Percentiles rank a stretch among this genome's conserved stretches.
phyloP scores from a whole-genome alignment of 371 early-diverging fungal genomes.

The Dinochytrium kinnereticum region DNA sequence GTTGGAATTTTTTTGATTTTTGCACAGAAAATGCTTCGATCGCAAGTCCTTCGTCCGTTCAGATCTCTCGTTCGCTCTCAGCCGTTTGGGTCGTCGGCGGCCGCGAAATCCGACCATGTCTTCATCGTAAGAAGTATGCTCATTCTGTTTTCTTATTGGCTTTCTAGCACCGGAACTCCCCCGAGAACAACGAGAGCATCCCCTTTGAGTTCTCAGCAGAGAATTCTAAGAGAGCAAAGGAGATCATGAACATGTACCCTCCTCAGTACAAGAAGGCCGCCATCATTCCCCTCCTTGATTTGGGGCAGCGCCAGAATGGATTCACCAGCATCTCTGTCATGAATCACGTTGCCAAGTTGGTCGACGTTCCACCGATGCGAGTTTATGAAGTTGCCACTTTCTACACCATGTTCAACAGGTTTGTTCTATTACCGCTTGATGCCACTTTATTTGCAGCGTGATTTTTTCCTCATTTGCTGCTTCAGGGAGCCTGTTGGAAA shows the following conservation, averaged over 20 bases:
- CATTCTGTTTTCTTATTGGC: not conserved
- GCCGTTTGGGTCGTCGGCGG: not conserved
- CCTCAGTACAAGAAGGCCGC: conserved; percentile 98
- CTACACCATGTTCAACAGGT: conserved; percentile 99
- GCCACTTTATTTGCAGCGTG: not conserved
- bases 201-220: conserved; percentile 86
- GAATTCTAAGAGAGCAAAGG: conserved; percentile 80
- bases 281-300: conserved; percentile 92
- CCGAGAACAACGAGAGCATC: conserved; percentile 85
- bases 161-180: conserved; percentile 84
- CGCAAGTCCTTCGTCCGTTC: not conserved
- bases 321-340: conserved; percentile 93
- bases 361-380: conserved; percentile 97
- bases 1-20: too few species aligned
- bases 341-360: conserved; percentile 93
- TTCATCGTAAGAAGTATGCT: not conserved
- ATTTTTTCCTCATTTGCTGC: not conserved
- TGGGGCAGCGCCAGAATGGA: conserved; percentile 91
- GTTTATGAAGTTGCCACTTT: conserved; percentile 99
- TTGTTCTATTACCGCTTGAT: not conserved
- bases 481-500: conserved; percentile 93
- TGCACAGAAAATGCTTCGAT: conserved; percentile 3
- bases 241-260: conserved; percentile 93
- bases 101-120: conserved; percentile 3
- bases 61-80: too few species aligned